Percentiles rank a stretch among this genome's conserved stretches.
Evolutionary conservation across 2,329 filamentous ascomycete genomes (phyloP).

Genomic region (Venturiaceae sp.): DNA sequence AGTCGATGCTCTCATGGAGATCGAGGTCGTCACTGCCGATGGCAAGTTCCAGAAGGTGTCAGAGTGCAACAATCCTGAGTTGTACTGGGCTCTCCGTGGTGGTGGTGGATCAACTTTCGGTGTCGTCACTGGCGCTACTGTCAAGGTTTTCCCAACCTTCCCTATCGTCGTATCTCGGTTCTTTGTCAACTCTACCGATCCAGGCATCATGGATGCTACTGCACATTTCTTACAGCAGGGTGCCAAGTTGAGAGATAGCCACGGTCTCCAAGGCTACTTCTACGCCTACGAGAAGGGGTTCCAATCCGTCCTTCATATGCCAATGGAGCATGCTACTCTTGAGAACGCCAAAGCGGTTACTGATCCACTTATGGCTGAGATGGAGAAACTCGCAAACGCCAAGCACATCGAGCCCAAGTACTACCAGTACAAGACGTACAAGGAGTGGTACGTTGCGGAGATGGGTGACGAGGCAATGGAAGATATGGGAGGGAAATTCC

Average conservation of each 20-base stretch:
- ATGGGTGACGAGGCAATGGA: constrained; percentile 8
- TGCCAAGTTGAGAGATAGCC: constrained; percentile 1
- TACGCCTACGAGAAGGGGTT: constrained; percentile 7
- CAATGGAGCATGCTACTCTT: neutral
- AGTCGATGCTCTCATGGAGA: constrained; percentile 6
- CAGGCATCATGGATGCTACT: neutral
- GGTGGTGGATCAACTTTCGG: constrained; percentile 9
- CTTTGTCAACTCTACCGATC: constrained; percentile 4
- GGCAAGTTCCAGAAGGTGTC: constrained; percentile 8
- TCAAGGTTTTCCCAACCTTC: constrained; percentile 8
- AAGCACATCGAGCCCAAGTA: constrained; percentile 1
- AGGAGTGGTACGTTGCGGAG: constrained; percentile 7
- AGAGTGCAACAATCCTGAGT: constrained; percentile 6
- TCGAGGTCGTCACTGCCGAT: constrained; percentile 8
- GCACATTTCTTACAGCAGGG: constrained; percentile 7
- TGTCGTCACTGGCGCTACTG: constrained; percentile 4
- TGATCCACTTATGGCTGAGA: constrained; percentile 2
- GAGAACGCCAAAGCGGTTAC: constrained; percentile 4
- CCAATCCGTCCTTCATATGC: constrained; percentile 7
- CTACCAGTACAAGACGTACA: constrained; percentile 8
- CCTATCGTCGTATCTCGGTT: constrained; percentile 7
- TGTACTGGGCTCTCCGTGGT: constrained; percentile 9
- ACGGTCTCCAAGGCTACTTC: constrained; percentile 8
- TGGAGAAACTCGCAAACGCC: constrained; percentile 5
- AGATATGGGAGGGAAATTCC: constrained; percentile 4